Evolutionary conservation across 306 rosid species (phyloP).

Genomic region (Glycine latifolia): DNA sequence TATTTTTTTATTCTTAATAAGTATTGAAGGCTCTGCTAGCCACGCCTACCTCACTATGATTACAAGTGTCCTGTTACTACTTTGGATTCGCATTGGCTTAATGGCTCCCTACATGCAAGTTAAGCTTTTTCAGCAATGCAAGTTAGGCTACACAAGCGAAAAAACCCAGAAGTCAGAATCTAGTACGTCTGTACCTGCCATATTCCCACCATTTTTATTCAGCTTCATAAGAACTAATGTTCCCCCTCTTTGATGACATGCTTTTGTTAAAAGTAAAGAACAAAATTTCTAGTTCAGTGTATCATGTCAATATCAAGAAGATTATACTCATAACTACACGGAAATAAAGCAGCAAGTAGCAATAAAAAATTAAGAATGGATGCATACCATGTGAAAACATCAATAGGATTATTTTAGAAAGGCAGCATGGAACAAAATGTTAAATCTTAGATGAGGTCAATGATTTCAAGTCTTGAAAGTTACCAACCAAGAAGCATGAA

Average conservation of each 20-base stretch:
- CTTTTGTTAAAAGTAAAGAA: neutral
- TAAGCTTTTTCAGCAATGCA: neutral
- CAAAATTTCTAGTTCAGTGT: neutral
- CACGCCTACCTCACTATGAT: neutral
- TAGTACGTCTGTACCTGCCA: neutral
- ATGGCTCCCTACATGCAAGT: neutral
- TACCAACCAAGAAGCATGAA: neutral
- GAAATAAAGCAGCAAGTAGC: neutral
- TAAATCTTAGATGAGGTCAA: too few relatives aligned
- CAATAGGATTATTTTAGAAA: too few relatives aligned
- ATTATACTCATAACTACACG: neutral
- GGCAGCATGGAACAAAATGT: too few relatives aligned
- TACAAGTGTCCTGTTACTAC: neutral
- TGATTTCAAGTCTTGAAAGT: neutral
- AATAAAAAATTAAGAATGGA: too few relatives aligned
- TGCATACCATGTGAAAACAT: too few relatives aligned
- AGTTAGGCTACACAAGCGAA: too few relatives aligned
- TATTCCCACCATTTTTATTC: constrained; percentile 16
- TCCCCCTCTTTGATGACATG: neutral
- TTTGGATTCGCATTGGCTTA: constrained; percentile 13
- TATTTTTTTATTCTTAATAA: too few relatives aligned
- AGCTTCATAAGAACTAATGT: neutral
- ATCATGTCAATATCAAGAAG: neutral
- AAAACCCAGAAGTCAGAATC: neutral
- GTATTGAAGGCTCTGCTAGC: neutral